Base-by-base conservation (phyloP, 1,284 basidiomycete genomes). In the Malassezia restricta region DNA sequence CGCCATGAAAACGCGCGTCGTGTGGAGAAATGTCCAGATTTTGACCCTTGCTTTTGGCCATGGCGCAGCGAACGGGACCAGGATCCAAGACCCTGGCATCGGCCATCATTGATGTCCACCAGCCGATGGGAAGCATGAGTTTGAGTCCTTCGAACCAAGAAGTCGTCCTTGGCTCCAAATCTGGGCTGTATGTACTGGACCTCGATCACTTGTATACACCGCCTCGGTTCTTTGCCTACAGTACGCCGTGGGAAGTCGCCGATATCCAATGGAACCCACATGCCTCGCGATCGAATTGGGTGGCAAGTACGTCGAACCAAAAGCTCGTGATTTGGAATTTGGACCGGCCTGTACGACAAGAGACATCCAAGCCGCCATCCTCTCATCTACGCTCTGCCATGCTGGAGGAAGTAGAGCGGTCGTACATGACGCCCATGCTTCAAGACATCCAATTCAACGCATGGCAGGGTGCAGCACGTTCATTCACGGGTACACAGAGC, bases 271-370 rank as follows among this genome's bases (percentile, higher is more conserved):
- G 92, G 91, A 92, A 91, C 49, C 92, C 92, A 1, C 91, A 96
- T 69, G 81, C 81, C 0, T 77, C 79, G 6, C 82, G 85, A 11
- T 82, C 84, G 44, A 83, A 92, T 63, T 89, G 91, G 66, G 88
- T 98, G 47, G 85, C 92, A 17, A 92, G 88, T 2, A 98, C 94
- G 0, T 92, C 87, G 0, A 87, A 86, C 43, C 88, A 95, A 74
- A 94, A 95, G 74, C 80, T 95, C 77, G 78, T 98, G 6, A 87
- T 98, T 55, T 98, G 92, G 92, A 95, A 98, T 68, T 78, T 98
- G 1, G 77, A 80, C 37, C 51, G 70, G 5, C 67, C 67, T 15
- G 32, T 8, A 12, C 12, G 6, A 7, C n/a, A 3, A 8, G 6
- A 1, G 39, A 9, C 39, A 40, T 3, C 39, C 9, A n/a, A 12